Base-by-base conservation (phyloP, 305 asterid species). In the Fraxinus sp. region DNA sequence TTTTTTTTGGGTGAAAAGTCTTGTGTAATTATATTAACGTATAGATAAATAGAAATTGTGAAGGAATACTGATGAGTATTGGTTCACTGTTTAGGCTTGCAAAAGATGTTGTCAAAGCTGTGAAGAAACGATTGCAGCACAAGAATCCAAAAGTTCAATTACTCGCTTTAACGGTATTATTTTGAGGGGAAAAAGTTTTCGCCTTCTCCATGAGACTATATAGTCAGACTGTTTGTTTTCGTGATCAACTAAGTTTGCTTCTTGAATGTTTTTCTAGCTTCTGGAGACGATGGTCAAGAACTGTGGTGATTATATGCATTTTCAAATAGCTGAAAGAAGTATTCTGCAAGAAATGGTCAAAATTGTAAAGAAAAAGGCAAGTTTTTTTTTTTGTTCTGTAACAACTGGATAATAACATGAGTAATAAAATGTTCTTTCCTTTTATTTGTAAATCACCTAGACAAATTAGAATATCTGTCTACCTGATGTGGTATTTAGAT, bases 281-380 rank as follows among this genome's bases (percentile, higher is more conserved):
- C 91, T 95, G 87, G 98, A 97, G 93, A 93, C 95, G 77, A 92
- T 97, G 97, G 97, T 97, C 88, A 95, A 97, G 94, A 97, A 97
- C 90, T 95, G 99, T 86, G 98, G 97, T 36, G 98, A 95, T 88
- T 88, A 82, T 73, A 90, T 93, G 85, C 99, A 97, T 90, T 93
- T 93, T 77, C 99, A 93, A 89, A 92, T 97, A 82, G 97, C 92
- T 30, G 99, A 95, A 78, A 90, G 95, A 79, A 91, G 83, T 86
- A 90, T 97, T 81, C 89, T 93, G 73, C 98, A 81, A 73, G 98
- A 95, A 86, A 92, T 97, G 99, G 97, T 92, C 88, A 97, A 93
- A 90, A 92, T 91, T 85, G 97, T 94, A 41, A 93, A 85, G 94
- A 94, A 93, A 82, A 97, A 89, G 97, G 99, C 79, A 85, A 84